Evolutionary conservation across 1,139 yeast genomes (phyloP), one percentile per base, ranked within the genome.

Genomic region (Pichia norvegensis): DNA sequence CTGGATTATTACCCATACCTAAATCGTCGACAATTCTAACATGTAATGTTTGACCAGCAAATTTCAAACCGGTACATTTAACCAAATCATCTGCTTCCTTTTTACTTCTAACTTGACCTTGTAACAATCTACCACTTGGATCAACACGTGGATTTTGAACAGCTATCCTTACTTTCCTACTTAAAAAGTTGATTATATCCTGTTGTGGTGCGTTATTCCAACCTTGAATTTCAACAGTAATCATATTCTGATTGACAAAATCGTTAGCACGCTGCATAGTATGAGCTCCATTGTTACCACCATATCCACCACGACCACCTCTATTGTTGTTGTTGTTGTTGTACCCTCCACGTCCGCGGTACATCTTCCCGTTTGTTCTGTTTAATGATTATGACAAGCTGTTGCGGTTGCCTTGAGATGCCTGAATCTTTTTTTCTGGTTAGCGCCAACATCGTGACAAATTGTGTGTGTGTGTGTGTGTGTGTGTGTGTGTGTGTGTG

Each of bases 181-280:
- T 73, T 14, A 88, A 67, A 63, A 87, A 88, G 40, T 71, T 69
- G 19, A 85, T 69, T 51, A 88, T 69, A 46, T 85, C 94, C 41
- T 79, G 83, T 51, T 71, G 72, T 13, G 82, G 64, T 3, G 86
- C 90, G 44, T 88, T 87, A 55, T 84, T 81, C 96, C 96, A 88
- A 39, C 88, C 87, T 44, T 74, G 68, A 17, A 87, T 73, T 54
- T 82, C 88, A 20, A 85, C 73, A 1, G 73, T 70, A 3, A 75
- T 64, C 29, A 69, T 54, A 49, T 67, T 73, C 42, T 65, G 67
- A 19, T 59, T 52, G 7, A 58, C 65, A 49, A 55, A 65, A 42
- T 67, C 67, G 47, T 68, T 68, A 1, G 58, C 58, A 37, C 52
- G 46, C 13, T 54, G 49, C 9, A 56, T 22, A 11, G 36, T 51